Evolutionary conservation across 306 rosid genomes (phyloP).

Genomic region (Quercus cerris): DNA sequence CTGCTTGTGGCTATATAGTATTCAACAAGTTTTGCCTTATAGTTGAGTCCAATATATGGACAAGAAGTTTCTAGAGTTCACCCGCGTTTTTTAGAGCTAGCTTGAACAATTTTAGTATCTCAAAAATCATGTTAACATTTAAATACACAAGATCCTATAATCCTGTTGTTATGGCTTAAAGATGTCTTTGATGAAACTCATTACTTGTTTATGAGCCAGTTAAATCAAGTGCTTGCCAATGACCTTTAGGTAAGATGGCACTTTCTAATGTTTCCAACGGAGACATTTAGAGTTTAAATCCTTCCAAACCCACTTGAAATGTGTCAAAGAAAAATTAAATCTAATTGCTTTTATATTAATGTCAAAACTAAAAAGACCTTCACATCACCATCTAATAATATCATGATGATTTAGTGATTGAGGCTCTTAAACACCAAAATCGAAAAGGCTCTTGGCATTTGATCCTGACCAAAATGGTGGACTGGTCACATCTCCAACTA

Average conservation of each 20-base stretch:
- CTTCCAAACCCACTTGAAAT: too few relatives aligned
- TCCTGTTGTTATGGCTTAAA: neutral
- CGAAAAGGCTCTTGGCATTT: neutral
- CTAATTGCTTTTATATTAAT: neutral
- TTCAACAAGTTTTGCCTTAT: neutral
- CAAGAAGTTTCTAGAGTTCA: neutral
- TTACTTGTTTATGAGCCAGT: neutral
- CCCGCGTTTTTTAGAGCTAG: neutral
- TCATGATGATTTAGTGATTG: neutral
- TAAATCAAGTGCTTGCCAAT: neutral
- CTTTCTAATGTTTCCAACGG: too few relatives aligned
- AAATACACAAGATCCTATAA: neutral
- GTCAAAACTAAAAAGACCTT: neutral
- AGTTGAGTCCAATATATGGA: neutral
- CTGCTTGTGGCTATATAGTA: too few relatives aligned
- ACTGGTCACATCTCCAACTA: conserved; percentile 2
- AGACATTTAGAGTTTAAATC: too few relatives aligned
- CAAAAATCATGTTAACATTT: neutral
- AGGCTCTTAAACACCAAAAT: neutral
- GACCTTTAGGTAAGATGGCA: too few relatives aligned
- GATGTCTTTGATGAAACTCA: neutral
- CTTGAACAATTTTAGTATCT: neutral
- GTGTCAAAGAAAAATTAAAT: neutral
- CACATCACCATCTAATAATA: neutral
- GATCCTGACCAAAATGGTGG: neutral